Evolutionary conservation across 306 rosid genomes (phyloP), one percentile per base, ranked within the genome.

Genomic region (Echinosophora koreensis): DNA sequence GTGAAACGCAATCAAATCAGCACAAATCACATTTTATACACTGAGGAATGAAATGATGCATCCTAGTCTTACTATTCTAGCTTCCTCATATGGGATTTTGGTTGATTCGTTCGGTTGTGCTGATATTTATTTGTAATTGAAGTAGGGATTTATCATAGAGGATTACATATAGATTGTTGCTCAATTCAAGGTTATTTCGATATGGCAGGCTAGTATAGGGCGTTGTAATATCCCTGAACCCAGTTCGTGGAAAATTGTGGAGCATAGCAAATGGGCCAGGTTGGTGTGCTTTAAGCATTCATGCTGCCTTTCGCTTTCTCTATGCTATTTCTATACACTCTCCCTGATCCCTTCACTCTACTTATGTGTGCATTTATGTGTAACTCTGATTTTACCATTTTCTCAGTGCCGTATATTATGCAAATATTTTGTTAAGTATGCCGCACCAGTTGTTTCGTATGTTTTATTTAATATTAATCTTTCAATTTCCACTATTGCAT

Each of bases 231-330:
- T 81, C 56, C 89, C 88, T 2, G 97, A 93, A 75, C 98, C 97
- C 13, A 89, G 95, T 66, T 86, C 90, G 47, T 93, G 97, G 98
- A 92, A 93, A 77, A 85, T 94, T 37, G 82, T 91, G 41, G 98
- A 91, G 86, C 92, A 82, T 82, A 89, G 93, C 87, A 93, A 93
- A 91, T 93, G 98, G 98, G 88, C 90, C 87, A 93, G 98, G 98
- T 91, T 66, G 10, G 90, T 76, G 42, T 66, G 56, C 83, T 82
- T 66, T 70, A 38, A 67, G 41, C 30, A 14, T 70, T 61, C 66
- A 3, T 7, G 22, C 60, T 42, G 14, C 71, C 73, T 22, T 76
- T 58, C 15, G 5, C 55, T 62, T 58, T 35, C 30, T 55, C 66
- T 28, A 15, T 55, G 66, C 50, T 14, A 7, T 76, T 69, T 76